These are phyloP conservation scores for Lipomyces yamadae DNA, from an alignment of 805 yeast genomes.

Conservation along the genomic window DNA sequence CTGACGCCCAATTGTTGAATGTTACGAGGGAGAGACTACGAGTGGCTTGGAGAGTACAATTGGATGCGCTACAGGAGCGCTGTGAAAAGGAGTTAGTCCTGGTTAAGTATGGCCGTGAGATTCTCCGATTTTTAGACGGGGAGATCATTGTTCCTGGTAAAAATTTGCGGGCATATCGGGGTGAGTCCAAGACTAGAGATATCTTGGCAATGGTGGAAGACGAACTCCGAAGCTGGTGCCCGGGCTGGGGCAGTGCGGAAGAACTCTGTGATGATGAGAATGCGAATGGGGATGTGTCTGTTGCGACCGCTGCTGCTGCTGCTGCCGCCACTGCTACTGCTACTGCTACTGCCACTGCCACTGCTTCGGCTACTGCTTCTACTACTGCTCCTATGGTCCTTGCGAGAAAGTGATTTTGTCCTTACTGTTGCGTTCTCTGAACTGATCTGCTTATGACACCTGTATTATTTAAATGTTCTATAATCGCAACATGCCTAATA, in stretches of 20 bases:
- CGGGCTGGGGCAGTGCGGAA: background rate
- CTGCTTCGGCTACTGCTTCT: constrained; percentile 6
- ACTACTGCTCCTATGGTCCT: constrained; percentile 1
- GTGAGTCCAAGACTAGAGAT: constrained; percentile 22
- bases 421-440: background rate
- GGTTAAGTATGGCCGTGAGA: constrained; percentile 88
- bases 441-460: background rate
- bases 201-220: constrained; percentile 23
- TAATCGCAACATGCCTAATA: background rate
- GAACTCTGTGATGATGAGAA: constrained; percentile 3
- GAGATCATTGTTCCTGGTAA: constrained; percentile 29
- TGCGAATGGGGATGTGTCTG: constrained; percentile 2
- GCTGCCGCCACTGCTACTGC: constrained; percentile 3
- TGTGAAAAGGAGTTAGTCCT: constrained; percentile 84
- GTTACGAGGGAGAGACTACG: constrained; percentile 86
- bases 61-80: constrained; percentile 82
- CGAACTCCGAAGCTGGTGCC: constrained; percentile 30
- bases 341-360: background rate
- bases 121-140: constrained; percentile 75
- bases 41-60: constrained; percentile 82
- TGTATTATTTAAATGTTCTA: background rate
- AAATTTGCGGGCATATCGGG: constrained; percentile 15
- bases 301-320: constrained; percentile 6
- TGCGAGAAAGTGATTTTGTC: background rate
- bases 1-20: constrained; percentile 88